phyloP scores from a whole-genome alignment of 495 filamentous ascomycete genomes.

The Penicillium tannophilum region DNA sequence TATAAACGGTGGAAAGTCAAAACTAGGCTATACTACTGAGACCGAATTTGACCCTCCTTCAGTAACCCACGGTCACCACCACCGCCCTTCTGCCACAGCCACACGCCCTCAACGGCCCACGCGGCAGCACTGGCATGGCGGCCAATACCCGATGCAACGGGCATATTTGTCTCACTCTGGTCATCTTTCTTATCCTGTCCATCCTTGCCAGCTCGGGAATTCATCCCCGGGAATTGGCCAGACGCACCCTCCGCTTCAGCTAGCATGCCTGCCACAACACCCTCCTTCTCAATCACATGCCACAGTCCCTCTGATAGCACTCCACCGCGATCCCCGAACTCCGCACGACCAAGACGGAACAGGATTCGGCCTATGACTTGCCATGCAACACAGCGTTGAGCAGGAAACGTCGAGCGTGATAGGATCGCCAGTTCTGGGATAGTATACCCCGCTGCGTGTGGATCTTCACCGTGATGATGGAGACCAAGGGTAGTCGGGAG shows the following conservation, averaged over 20 bases:
- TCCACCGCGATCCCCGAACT: conserved; percentile 68
- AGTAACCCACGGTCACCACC: conserved; percentile 51
- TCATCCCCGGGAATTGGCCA: conserved; percentile 12
- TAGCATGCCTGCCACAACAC: conserved; percentile 70
- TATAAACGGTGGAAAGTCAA: neutral
- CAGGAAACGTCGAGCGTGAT: conserved; percentile 76
- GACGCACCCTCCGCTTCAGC: conserved; percentile 60
- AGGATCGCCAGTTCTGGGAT: conserved; percentile 84
- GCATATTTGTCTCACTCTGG: conserved; percentile 6
- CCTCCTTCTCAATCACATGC: conserved; percentile 74
- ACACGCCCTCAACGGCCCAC: conserved; percentile 88
- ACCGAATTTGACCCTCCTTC: conserved; percentile 39
- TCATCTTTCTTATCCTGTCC: conserved; percentile 23
- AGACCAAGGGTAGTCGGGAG: conserved; percentile 77
- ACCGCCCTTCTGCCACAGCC: conserved; percentile 86
- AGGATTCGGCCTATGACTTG: conserved; percentile 86
- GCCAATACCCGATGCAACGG: conserved; percentile 36
- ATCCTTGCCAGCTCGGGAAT: conserved; percentile 1
- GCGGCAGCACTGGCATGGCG: conserved; percentile 67
- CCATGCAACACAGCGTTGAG: conserved; percentile 88
- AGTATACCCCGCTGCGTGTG: conserved; percentile 93
- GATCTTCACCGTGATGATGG: conserved; percentile 92
- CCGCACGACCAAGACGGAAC: conserved; percentile 76
- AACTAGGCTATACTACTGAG: conserved; percentile 18
- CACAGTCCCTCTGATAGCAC: conserved; percentile 67